These are phyloP conservation scores for Fragaria iinumae DNA, from an alignment of 306 rosid species.

Conservation along the genomic window DNA sequence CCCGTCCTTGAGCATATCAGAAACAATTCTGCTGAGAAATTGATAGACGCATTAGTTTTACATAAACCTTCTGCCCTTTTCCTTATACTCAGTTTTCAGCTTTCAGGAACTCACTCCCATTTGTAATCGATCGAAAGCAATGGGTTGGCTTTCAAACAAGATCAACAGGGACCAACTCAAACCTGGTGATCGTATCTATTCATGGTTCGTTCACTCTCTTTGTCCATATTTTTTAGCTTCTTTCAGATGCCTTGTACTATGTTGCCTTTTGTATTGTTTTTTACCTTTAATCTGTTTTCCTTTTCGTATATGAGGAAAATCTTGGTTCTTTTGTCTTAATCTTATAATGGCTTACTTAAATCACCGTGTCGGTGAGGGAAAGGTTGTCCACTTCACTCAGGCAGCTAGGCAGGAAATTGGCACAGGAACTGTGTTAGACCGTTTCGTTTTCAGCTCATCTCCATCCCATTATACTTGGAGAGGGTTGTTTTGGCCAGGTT, in stretches of 20 bases:
- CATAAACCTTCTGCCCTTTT: no score
- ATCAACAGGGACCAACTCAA: slow-evolving; percentile 42
- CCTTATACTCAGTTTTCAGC: no score
- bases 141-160: slow-evolving; percentile 69
- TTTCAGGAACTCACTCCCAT: neutral
- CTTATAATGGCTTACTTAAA: neutral
- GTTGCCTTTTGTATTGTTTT: neutral
- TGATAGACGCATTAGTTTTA: no score
- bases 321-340: neutral
- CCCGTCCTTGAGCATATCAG: no score
- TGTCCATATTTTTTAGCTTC: no score
- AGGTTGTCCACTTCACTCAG: slow-evolving; percentile 73
- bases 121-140: slow-evolving; percentile 13
- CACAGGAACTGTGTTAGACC: slow-evolving; percentile 36
- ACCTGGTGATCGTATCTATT: slow-evolving; percentile 75
- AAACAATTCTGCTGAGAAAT: no score
- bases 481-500: slow-evolving; percentile 94
- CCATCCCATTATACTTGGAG: slow-evolving; percentile 63
- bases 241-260: neutral
- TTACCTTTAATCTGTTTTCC: neutral
- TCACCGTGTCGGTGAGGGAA: slow-evolving; percentile 46
- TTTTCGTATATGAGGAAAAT: neutral
- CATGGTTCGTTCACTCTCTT: slow-evolving; percentile 41
- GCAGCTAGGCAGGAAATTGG: slow-evolving; percentile 45
- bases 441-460: slow-evolving; percentile 38